Evolutionary conservation across 2,329 filamentous ascomycete genomes (phyloP), one percentile per base, ranked within the genome.

Genomic region (Colletotrichum eremochloae): DNA sequence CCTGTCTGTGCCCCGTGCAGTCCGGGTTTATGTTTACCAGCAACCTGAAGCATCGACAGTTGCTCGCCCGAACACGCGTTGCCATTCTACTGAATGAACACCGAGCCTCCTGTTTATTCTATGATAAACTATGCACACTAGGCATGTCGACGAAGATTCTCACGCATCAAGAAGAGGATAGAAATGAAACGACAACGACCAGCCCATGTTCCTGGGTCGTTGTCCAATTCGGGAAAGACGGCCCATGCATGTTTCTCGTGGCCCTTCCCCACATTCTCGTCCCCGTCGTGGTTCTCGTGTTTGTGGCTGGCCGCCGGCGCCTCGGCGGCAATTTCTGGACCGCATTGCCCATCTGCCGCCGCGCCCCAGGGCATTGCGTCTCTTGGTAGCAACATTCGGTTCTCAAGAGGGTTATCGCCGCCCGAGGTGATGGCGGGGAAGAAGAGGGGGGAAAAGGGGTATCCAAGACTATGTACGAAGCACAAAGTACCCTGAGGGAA

Each of bases 1-100:
- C 36, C 46, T 62, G 57, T 58, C 67, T 58, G 61, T 64, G 66
- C 66, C 53, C 64, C 52, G 48, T 60, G 55, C 42, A 67, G 55
- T 60, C 63, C 44, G 50, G 18, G n/a, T 24, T 46, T 14, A 33
- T 33, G 36, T 58, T 42, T 42, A 31, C 15, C 29, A 20, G 52
- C 38, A 14, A 31, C 33, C 46, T 40, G 33, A 52, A 63, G 46
- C n/a, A 40, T 38, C 5, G 11, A 40, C 55, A 24, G 36, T 44
- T 60, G 18, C 66, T 70, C 31, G n/a, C 15, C n/a, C 52, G 52
- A 46, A 29, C 53, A 40, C 57, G 56, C 63, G 40, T 55, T 44
- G 48, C 33, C 33, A 20, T 48, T n/a, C 31, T 46, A 50, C 14
- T 40, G 52, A 61, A 2, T 72, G 69, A 24, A 24, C 24, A 24